A percentile compares a stretch with the other conserved stretches of the same genome.
Evolutionary conservation across 2,329 filamentous ascomycete genomes (phyloP).

Genomic region (Chaetomium sp.): DNA sequence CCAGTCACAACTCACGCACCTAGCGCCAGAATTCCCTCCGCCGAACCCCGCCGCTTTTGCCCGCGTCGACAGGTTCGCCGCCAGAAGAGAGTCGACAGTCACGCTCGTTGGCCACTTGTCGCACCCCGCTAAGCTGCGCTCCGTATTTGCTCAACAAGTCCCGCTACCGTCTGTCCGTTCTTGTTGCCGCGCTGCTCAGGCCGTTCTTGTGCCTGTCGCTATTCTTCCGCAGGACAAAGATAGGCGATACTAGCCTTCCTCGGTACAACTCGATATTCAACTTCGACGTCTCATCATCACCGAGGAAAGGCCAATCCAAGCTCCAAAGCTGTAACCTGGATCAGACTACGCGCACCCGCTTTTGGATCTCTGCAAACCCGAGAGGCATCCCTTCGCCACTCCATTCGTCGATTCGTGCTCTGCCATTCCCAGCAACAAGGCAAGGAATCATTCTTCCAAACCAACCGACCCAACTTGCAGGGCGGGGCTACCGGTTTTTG

Average conservation of each 20-base stretch:
- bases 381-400: no score
- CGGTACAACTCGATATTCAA: no score
- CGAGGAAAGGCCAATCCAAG: no score
- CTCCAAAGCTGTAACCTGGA: no score
- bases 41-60: slow-evolving; percentile 10
- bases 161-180: slow-evolving; percentile 10
- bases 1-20: background rate
- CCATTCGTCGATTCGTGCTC: no score
- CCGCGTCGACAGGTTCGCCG: slow-evolving; percentile 12
- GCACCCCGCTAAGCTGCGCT: slow-evolving; percentile 11
- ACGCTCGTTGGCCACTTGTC: slow-evolving; percentile 10
- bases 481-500: background rate
- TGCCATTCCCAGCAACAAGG: no score
- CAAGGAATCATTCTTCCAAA: no score
- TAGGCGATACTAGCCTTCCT: no score
- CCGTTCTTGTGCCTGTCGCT: background rate
- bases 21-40: background rate
- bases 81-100: slow-evolving; percentile 4
- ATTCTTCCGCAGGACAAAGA: background rate
- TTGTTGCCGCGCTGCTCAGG: slow-evolving; percentile 9
- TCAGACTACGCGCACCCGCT: no score
- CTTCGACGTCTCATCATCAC: no score
- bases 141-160: slow-evolving; percentile 7
- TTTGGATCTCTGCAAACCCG: no score
- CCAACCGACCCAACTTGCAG: background rate